Percentiles rank a stretch among this genome's conserved stretches.
phyloP scores from a whole-genome alignment of 73 alveolate genomes.

The Uronychia binucleata region DNA sequence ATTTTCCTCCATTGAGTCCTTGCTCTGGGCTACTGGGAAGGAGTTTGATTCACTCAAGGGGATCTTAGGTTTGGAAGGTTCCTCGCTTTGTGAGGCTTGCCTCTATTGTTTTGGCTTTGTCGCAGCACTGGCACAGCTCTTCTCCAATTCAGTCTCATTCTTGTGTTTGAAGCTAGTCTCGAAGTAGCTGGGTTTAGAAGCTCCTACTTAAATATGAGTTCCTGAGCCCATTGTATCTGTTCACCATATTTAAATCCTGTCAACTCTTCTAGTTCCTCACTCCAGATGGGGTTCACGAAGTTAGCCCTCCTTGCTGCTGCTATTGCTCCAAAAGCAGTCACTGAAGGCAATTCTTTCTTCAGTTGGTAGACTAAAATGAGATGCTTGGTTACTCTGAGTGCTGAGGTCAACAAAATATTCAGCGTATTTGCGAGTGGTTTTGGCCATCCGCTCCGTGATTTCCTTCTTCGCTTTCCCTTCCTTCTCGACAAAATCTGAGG shows the following conservation, averaged over 20 bases:
- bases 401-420: slow-evolving; percentile 17
- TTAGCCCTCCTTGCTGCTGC: slow-evolving; percentile 25
- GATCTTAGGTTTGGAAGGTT: too few species aligned
- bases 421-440: slow-evolving; percentile 11
- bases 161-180: too few species aligned
- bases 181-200: too few species aligned
- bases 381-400: slow-evolving; percentile 13
- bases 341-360: background rate
- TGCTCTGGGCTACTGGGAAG: too few species aligned
- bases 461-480: background rate
- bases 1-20: too few species aligned
- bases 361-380: slow-evolving; percentile 5
- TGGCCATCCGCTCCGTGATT: background rate
- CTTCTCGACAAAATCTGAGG: background rate
- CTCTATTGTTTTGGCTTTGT: too few species aligned
- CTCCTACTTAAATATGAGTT: too few species aligned
- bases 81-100: too few species aligned
- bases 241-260: slow-evolving; percentile 16
- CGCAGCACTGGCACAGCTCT: too few species aligned
- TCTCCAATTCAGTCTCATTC: too few species aligned
- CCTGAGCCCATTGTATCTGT: too few species aligned
- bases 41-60: too few species aligned
- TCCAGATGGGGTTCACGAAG: slow-evolving; percentile 17
- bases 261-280: background rate
- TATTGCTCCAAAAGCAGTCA: slow-evolving; percentile 12